Percentiles rank a stretch among this genome's conserved stretches.
Evolutionary conservation across 352 stramenopile species (phyloP).

Genomic region (Phytophthora parvispora): DNA sequence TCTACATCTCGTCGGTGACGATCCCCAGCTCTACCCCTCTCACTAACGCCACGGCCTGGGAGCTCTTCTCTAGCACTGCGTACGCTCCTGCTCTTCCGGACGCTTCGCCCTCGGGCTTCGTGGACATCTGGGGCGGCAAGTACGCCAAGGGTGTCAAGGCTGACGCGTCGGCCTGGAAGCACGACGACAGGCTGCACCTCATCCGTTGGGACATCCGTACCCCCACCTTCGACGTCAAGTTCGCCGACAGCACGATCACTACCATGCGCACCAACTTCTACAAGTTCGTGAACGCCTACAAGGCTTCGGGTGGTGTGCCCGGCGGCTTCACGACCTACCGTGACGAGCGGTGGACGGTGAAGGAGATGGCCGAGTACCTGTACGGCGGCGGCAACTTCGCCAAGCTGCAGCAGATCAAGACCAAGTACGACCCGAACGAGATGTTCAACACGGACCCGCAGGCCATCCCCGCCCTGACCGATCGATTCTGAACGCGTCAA

Average conservation of each 20-base stretch:
- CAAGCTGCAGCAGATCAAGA: too few relatives aligned
- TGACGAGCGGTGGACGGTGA: too few relatives aligned
- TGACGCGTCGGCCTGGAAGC: not conserved
- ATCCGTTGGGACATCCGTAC: not conserved
- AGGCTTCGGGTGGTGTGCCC: not conserved
- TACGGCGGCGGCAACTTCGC: too few relatives aligned
- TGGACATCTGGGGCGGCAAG: constrained; percentile 1
- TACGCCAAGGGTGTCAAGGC: constrained; percentile 1
- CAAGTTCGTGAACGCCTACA: constrained; percentile 1
- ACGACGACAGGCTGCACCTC: not conserved
- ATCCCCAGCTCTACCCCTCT: not conserved
- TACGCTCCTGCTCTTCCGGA: not conserved
- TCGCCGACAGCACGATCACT: not conserved
- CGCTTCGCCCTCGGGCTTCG: not conserved
- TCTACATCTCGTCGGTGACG: constrained; percentile 1
- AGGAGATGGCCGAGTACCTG: too few relatives aligned
- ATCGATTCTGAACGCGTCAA: too few relatives aligned
- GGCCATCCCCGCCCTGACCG: too few relatives aligned
- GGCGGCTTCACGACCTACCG: not conserved
- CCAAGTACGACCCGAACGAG: too few relatives aligned
- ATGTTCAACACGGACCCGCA: too few relatives aligned
- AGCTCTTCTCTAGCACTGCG: not conserved
- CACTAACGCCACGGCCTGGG: not conserved
- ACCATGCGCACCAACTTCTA: not conserved
- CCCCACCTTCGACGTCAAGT: not conserved